These are phyloP conservation scores for Boeremia lycopersici DNA, from an alignment of 2,329 filamentous ascomycete genomes.

Conservation along the genomic window DNA sequence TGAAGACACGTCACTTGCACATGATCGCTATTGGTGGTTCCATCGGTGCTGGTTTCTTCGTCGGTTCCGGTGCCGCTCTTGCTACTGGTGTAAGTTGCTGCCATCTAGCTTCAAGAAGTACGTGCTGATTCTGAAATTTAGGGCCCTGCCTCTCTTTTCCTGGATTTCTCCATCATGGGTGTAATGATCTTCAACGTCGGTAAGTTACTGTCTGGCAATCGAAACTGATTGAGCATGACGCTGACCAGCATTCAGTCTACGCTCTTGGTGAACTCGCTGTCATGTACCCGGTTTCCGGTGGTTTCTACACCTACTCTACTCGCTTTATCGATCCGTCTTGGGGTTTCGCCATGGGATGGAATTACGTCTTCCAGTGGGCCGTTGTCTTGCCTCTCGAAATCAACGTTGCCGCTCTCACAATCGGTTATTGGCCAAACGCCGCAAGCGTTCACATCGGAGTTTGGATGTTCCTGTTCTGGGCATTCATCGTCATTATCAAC, in stretches of 20 bases:
- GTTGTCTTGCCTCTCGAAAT: constrained; percentile 49
- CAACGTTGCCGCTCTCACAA: constrained; percentile 46
- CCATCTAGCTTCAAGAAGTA: background rate
- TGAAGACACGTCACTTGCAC: constrained; percentile 65
- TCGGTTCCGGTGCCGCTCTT: constrained; percentile 64
- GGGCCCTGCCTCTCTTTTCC: constrained; percentile 40
- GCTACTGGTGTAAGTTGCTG: constrained; percentile 53
- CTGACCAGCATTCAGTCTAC: constrained; percentile 57
- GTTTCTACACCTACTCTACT: constrained; percentile 57
- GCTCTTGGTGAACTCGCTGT: constrained; percentile 61
- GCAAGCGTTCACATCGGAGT: constrained; percentile 30
- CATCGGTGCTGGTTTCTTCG: constrained; percentile 68
- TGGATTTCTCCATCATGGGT: constrained; percentile 51
- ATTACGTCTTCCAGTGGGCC: constrained; percentile 47
- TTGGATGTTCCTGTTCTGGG: constrained; percentile 48
- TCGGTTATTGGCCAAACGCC: constrained; percentile 44
- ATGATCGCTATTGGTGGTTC: constrained; percentile 86
- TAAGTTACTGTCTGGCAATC: constrained; percentile 28
- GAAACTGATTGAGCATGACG: constrained; percentile 2
- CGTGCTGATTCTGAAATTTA: constrained; percentile 15
- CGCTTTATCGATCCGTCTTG: constrained; percentile 57
- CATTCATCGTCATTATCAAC: constrained; percentile 48
- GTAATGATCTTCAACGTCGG: constrained; percentile 49
- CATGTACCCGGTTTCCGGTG: constrained; percentile 63
- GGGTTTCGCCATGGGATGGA: constrained; percentile 48